Percentiles rank a stretch among this genome's conserved stretches.
Evolutionary conservation across 2,329 filamentous ascomycete genomes (phyloP).

Genomic region (Exserohilum rostratum): DNA sequence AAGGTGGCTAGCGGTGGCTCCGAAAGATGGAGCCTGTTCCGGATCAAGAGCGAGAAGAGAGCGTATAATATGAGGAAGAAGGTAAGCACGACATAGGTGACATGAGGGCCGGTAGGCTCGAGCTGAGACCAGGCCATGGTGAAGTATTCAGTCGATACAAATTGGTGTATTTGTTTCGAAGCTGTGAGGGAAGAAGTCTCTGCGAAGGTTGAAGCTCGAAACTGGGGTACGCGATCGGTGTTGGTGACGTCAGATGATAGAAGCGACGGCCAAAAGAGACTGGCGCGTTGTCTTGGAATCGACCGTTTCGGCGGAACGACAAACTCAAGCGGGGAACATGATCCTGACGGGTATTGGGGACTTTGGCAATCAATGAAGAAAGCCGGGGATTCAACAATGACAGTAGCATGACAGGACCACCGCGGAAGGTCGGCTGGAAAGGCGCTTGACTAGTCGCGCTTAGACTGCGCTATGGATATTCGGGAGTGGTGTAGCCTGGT

Average conservation of each 20-base stretch:
- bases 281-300: neutral
- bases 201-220: slow-evolving; percentile 9
- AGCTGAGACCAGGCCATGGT: slow-evolving; percentile 53
- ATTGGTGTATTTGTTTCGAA: neutral
- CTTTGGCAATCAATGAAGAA: neutral
- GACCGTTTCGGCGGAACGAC: neutral
- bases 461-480: neutral
- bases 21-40: slow-evolving; percentile 56
- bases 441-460: neutral
- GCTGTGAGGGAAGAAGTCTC: slow-evolving; percentile 8
- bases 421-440: slow-evolving; percentile 3
- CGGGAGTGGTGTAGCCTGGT: neutral
- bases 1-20: slow-evolving; percentile 57
- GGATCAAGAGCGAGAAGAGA: slow-evolving; percentile 54
- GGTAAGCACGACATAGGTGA: slow-evolving; percentile 54
- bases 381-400: neutral
- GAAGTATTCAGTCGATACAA: neutral
- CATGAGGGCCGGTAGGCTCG: slow-evolving; percentile 54
- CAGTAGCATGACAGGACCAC: neutral
- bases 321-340: neutral
- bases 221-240: neutral
- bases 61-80: slow-evolving; percentile 55
- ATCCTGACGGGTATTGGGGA: neutral
- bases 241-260: slow-evolving; percentile 7
- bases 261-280: neutral